Evolutionary conservation across 352 stramenopile species (phyloP).

Genomic region (Peronosclerospora sorghi): DNA sequence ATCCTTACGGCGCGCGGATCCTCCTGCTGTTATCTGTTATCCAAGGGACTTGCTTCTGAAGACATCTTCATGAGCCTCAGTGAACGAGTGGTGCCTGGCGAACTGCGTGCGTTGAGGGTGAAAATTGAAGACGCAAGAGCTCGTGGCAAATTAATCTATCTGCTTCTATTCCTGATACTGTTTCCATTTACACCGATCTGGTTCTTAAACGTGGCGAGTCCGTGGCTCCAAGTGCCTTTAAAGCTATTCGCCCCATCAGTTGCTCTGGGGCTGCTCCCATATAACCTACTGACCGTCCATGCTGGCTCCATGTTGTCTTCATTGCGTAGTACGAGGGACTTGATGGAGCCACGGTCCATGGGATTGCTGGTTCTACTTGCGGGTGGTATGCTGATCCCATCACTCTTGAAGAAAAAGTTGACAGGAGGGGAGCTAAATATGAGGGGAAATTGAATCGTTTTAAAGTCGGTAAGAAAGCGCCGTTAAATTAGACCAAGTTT

Average conservation of each 20-base stretch:
- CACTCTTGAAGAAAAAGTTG: conserved; percentile 47
- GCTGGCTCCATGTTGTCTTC: conserved; percentile 64
- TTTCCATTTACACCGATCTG: conserved; percentile 81
- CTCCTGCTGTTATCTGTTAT: conserved; percentile 66
- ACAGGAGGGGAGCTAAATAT: no score
- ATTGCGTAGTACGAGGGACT: conserved; percentile 49
- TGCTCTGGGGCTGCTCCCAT: conserved; percentile 59
- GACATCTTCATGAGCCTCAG: conserved; percentile 45
- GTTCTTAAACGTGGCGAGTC: conserved; percentile 75
- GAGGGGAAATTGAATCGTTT: no score
- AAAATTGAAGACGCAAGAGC: conserved; percentile 44
- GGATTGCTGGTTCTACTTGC: conserved; percentile 46
- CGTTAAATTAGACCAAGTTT: no score
- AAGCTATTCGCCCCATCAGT: conserved; percentile 53
- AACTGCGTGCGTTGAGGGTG: conserved; percentile 34
- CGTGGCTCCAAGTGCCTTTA: conserved; percentile 64
- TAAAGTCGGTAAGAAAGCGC: no score
- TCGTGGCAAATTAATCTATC: conserved; percentile 37
- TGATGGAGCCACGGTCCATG: conserved; percentile 48
- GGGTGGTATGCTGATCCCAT: conserved; percentile 57
- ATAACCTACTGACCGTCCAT: conserved; percentile 78
- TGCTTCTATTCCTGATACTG: conserved; percentile 66
- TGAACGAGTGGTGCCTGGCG: conserved; percentile 46
- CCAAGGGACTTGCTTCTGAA: conserved; percentile 45
- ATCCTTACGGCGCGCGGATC: conserved; percentile 54